Evolutionary conservation across 179 eudicot genomes (phyloP), one percentile per base, ranked within the genome.

Genomic region (Silene noctiflora): DNA sequence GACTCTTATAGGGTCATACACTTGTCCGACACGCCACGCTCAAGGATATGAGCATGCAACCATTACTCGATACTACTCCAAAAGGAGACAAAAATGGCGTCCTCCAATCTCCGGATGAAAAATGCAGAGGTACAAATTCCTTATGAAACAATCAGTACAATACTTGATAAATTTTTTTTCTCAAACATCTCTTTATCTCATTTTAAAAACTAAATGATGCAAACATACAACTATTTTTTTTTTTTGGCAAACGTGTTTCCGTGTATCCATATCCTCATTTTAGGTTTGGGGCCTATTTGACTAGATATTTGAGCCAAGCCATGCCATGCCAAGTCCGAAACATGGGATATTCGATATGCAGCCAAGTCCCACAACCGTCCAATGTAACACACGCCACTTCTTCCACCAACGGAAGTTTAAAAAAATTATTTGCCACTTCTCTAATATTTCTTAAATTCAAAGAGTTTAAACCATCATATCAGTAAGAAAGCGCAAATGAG

Each of bases 401-500:
- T 6, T 17, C 21, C 60, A 4, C 21, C 8, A 56, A n/a, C 7
- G 21, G 60, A 56, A 16, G 17, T 56, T 56, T 56, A 17, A 4
- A 56, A 56, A 6, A 17, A n/a, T 46, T 56, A n/a, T 17, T 16
- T 11, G 60, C 21, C 60, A 2, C 20, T 56, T 5, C 60, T 56
- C n/a, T 2, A 2, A 16, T 46, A 12, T 2, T 0, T 46, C 2
- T 46, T 2, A 46, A 21, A 6, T 22, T 60, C 12, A 21, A 60
- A 22, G 27, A 21, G 27, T 7, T 67, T 33, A 7, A 33, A 17
- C 11, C 53, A 67, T 33, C 8, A 60, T 7, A 25, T 68, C 74
- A 24, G 29, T 46, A 59, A 60, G 9, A 61, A 35, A 53, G 25
- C 9, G 63, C 75, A 71, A 46, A 53, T 55, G 44, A 72, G 60